Conservation (phyloP, 2,329 filamentous ascomycete genomes). For the Orbilia brochopaga region DNA sequence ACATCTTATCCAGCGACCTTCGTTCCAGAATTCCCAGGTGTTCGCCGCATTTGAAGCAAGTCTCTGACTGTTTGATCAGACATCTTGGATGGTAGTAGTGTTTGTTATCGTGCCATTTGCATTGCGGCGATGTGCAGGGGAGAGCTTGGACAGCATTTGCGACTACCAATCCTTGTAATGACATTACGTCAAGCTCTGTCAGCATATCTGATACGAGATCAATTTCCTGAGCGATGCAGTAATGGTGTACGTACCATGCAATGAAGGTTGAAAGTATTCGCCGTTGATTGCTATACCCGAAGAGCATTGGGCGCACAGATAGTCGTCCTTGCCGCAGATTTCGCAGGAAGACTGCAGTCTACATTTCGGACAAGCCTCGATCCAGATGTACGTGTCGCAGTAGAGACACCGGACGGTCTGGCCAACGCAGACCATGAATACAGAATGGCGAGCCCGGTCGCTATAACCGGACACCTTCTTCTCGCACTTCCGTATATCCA, state of each 20-base stretch:
- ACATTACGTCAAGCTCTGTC: no score
- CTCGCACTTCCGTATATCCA: slow-evolving; percentile 29
- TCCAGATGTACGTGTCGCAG: slow-evolving; percentile 5
- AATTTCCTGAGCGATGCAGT: no score
- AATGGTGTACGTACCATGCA: no score
- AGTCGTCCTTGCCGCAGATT: slow-evolving; percentile 21
- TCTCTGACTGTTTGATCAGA: slow-evolving; percentile 21
- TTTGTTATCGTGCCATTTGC: slow-evolving; percentile 48
- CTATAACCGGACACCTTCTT: slow-evolving; percentile 8
- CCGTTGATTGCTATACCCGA: not conserved
- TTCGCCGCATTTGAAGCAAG: slow-evolving; percentile 25
- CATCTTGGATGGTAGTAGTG: slow-evolving; percentile 40
- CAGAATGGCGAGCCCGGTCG: slow-evolving; percentile 5
- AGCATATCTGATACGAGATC: no score
- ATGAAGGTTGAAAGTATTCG: no score
- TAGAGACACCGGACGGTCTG: slow-evolving; percentile 22
- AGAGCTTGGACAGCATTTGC: not conserved
- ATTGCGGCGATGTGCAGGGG: slow-evolving; percentile 27
- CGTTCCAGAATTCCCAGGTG: slow-evolving; percentile 36
- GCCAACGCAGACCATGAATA: slow-evolving; percentile 39
- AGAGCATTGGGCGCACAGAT: slow-evolving; percentile 25
- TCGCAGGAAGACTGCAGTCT: slow-evolving; percentile 39
- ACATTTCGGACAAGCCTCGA: slow-evolving; percentile 44
- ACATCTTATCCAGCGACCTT: slow-evolving; percentile 26
- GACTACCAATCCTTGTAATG: not conserved